phyloP scores from a whole-genome alignment of 352 stramenopile species.

The Phytophthora parvispora region DNA sequence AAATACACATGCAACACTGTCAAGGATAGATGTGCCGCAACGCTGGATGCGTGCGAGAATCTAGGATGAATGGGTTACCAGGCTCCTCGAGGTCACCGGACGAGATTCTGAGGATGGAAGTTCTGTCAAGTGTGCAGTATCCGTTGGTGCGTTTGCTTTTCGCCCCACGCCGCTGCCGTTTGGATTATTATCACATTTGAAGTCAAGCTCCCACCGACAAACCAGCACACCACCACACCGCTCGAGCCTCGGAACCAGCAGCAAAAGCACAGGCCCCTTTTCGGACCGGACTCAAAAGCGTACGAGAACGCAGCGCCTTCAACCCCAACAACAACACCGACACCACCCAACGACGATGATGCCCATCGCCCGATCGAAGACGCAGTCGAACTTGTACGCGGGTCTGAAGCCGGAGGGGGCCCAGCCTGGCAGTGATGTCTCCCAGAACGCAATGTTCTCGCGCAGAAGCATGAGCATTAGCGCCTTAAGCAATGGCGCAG shows the following conservation, averaged over 20 bases:
- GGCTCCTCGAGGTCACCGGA: constrained; percentile 3
- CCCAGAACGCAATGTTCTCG: constrained; percentile 73
- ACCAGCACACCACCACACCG: background rate
- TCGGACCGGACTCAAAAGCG: constrained; percentile 8
- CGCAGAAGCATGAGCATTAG: constrained; percentile 62
- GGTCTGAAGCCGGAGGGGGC: constrained; percentile 28
- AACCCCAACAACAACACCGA: background rate
- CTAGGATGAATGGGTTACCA: constrained; percentile 10
- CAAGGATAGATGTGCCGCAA: constrained; percentile 7
- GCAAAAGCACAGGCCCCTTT: background rate
- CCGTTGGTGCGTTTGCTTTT: background rate
- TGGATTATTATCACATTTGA: constrained; percentile 22
- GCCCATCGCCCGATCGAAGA: constrained; percentile 37
- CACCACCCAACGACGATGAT: constrained; percentile 20
- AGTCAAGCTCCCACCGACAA: constrained; percentile 6
- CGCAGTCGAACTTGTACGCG: constrained; percentile 23
- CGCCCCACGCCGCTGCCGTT: background rate
- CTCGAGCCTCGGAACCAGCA: background rate
- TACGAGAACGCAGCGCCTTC: constrained; percentile 9
- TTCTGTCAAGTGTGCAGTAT: constrained; percentile 11
- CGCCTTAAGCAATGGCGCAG: constrained; percentile 28
- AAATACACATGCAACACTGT: constrained; percentile 22
- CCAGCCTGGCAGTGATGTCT: constrained; percentile 33
- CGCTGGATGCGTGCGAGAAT: background rate
- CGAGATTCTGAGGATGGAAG: constrained; percentile 14